Base-by-base conservation (phyloP, 345 rosid species). In the Moricandia arvensis region DNA sequence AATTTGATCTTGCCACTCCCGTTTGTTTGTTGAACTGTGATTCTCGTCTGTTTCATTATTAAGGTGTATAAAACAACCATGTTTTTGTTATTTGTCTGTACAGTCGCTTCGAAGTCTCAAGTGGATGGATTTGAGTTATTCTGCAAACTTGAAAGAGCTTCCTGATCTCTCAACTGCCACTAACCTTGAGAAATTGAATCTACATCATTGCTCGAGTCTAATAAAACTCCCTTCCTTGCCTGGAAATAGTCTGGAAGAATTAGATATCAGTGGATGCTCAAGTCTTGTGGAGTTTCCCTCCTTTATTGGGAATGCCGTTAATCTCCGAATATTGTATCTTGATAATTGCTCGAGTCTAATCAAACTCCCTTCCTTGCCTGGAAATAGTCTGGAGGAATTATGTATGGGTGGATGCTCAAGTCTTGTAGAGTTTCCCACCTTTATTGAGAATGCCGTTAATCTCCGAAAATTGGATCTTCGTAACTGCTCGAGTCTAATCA, bases 91-190 rank as follows among this genome's bases (percentile, higher is more conserved):
- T 45, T 45, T 45, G 0, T 45, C 17, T 45, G 53, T n/a, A 45
- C 71, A 81, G 84, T 4, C 10, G 64, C 49, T 70, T 11, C 47
- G 0, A 7, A 66, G 71, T 24, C 63, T 81, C n/a, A 74, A 38
- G 61, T 2, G 29, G 49, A 24, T 83, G 21, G 7, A 62, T 37
- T 72, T 84, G 49, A 2, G 55, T 3, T 0, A 1, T 4, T 81
- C 71, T 2, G 4, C 1, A 16, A 16, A 78, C 12, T 53, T 83
- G 62, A 67, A 34, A 0, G 62, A 29, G 61, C 63, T 78, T 57
- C 47, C 68, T 21, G 31, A 63, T 21, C 51, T 63, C 31, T 63
- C 68, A 11, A 37, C 68, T 37, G 68, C 68, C 47, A 68, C 10
- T 17, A 67, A 67, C 13, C 71, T 67, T 16, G 0, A 30, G 6